These are phyloP conservation scores for Alternaria sp. DNA, from an alignment of 2,329 filamentous ascomycete species.

Conservation along the genomic window DNA sequence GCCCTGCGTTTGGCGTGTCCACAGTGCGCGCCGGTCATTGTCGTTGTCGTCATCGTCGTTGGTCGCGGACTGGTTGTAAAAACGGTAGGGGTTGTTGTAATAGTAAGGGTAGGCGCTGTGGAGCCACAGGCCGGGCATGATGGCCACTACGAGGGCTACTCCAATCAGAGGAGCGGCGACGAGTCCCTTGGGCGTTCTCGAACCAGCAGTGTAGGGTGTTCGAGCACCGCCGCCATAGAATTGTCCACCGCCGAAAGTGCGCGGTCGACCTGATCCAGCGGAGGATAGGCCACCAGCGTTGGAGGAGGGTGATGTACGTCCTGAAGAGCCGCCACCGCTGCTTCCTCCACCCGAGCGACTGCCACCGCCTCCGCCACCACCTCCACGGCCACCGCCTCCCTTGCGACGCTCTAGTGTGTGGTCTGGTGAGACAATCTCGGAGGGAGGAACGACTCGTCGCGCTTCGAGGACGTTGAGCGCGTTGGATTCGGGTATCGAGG, in stretches of 20 bases:
- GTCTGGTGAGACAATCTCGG: slow-evolving; percentile 38
- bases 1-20: slow-evolving; percentile 26
- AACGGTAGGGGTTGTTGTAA: slow-evolving; percentile 64
- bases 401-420: slow-evolving; percentile 47
- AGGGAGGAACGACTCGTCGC: slow-evolving; percentile 17
- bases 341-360: slow-evolving; percentile 15
- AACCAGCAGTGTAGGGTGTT: slow-evolving; percentile 67
- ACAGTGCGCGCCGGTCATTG: slow-evolving; percentile 5
- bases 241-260: slow-evolving; percentile 65
- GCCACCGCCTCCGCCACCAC: slow-evolving; percentile 34
- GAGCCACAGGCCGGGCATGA: slow-evolving; percentile 70
- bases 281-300: slow-evolving; percentile 54
- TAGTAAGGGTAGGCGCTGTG: slow-evolving; percentile 67
- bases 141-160: not conserved
- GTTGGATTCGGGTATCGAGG: slow-evolving; percentile 36
- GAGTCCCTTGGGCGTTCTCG: slow-evolving; percentile 57
- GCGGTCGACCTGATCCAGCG: slow-evolving; percentile 63
- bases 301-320: slow-evolving; percentile 34
- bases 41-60: slow-evolving; percentile 51
- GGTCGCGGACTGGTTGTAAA: slow-evolving; percentile 53
- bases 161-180: slow-evolving; percentile 53
- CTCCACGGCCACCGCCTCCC: slow-evolving; percentile 45
- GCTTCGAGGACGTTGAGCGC: slow-evolving; percentile 30
- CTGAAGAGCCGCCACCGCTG: slow-evolving; percentile 7
- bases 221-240: slow-evolving; percentile 69